Evolutionary conservation across 2,329 filamentous ascomycete species (phyloP), one percentile per base, ranked within the genome.

Genomic region (Penicillium hesseltinei): DNA sequence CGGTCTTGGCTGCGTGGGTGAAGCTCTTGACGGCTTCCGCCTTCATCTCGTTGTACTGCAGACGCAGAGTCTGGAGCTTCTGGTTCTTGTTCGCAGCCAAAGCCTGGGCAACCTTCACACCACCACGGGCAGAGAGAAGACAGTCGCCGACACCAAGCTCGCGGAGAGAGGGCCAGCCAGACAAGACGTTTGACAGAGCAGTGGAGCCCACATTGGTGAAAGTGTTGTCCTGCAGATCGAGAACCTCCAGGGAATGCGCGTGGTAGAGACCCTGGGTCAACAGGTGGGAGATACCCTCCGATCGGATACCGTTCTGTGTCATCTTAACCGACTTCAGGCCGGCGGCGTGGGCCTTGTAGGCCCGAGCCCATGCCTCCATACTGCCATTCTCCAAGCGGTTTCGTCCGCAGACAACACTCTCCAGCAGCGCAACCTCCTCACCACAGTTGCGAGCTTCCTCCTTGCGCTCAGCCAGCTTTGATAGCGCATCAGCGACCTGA

Each of bases 211-310:
- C 81, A 39, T 88, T 75, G 10, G 93, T 97, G 74, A 97, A 97
- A 0, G 94, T 97, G 78, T 99, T 99, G 78, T 99, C 94, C 75
- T 99, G 93, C 60, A 99, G 80, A 78, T 99, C 94, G 52, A 99
- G 79, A 15, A 92, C 84, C 71, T 88, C 81, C 54, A 99, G 82
- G 44, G 81, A 79, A 33, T 79, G 81, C 50, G 91, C 85, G 68
- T 90, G 82, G 62, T 82, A 84, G 52, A 99, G 81, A 61, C 94
- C 94, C 52, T 92, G 82, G 59, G 84, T 87, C 62, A 99, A 80
- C 56, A 99, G 81, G 64, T 88, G 84, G 47, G 87, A 87, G 69
- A 97, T 94, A 59, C 94, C 94, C 75, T 97, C 92, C 72, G 93
- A 91, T 43, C 94, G 85, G 66, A 99, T 99, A 51, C 94, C 94